Percentiles rank a stretch among this genome's conserved stretches.
phyloP scores from a whole-genome alignment of 257 asterid genomes.

The Solanum okadae region DNA sequence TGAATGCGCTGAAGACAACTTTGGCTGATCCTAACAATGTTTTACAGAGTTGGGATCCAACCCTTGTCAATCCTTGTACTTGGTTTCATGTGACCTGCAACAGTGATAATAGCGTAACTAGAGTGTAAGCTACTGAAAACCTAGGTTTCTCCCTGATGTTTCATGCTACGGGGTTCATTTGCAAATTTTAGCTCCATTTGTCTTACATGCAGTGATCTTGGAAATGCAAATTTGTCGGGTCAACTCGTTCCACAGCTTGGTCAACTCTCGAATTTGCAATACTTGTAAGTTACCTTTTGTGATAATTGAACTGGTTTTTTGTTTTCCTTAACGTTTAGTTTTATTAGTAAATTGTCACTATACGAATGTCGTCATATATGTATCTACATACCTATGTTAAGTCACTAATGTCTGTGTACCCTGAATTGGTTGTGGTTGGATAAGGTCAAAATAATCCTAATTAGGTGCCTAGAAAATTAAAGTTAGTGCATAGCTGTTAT shows the following conservation, averaged over 20 bases:
- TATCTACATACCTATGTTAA: background rate
- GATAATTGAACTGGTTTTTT: background rate
- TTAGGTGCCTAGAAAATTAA: background rate
- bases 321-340: background rate
- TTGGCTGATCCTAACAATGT: constrained; percentile 85
- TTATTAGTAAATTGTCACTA: background rate
- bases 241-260: constrained; percentile 89
- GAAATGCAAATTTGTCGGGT: constrained; percentile 92
- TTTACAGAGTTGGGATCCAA: constrained; percentile 95
- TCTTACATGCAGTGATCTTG: constrained; percentile 68
- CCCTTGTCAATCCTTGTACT: constrained; percentile 96
- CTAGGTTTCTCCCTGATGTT: background rate
- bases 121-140: constrained; percentile 61
- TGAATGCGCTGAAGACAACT: constrained; percentile 65
- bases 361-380: background rate
- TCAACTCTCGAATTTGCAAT: constrained; percentile 59
- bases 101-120: constrained; percentile 66
- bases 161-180: background rate
- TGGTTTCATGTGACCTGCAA: constrained; percentile 97
- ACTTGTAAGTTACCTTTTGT: constrained; percentile 55
- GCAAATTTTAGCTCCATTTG: background rate
- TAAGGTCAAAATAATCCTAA: background rate
- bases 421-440: background rate
- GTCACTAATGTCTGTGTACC: background rate
- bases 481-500: background rate